Conservation (phyloP, 2,329 filamentous ascomycete genomes). For the Pezicula rhizophila region DNA sequence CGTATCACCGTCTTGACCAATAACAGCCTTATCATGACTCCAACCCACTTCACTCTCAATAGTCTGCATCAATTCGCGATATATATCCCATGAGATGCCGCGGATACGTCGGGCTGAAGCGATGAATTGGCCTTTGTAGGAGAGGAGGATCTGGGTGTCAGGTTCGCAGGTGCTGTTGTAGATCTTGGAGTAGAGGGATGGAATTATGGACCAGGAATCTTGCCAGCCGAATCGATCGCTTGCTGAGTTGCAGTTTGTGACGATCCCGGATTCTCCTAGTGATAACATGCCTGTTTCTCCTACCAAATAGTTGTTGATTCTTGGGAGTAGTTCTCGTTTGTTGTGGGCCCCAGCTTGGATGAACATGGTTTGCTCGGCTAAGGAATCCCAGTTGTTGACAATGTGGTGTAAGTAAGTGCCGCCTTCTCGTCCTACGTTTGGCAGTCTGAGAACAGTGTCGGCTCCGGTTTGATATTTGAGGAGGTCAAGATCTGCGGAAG, state of each 20-base stretch:
- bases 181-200: slow-evolving; percentile 27
- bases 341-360: slow-evolving; percentile 40
- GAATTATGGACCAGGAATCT: slow-evolving; percentile 30
- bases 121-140: slow-evolving; percentile 44
- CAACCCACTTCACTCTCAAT: slow-evolving; percentile 18
- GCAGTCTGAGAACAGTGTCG: slow-evolving; percentile 19
- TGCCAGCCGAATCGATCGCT: slow-evolving; percentile 33
- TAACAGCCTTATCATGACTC: slow-evolving; percentile 13
- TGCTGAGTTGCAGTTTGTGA: slow-evolving; percentile 34
- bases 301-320: slow-evolving; percentile 35
- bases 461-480: slow-evolving; percentile 17
- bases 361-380: slow-evolving; percentile 41
- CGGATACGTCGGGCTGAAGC: slow-evolving; percentile 38
- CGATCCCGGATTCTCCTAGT: slow-evolving; percentile 31
- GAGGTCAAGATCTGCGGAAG: slow-evolving; percentile 6
- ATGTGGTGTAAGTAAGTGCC: slow-evolving; percentile 44
- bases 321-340: slow-evolving; percentile 29
- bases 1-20: slow-evolving; percentile 7
- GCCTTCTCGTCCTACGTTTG: slow-evolving; percentile 39
- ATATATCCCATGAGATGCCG: slow-evolving; percentile 19
- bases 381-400: slow-evolving; percentile 33
- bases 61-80: slow-evolving; percentile 12
- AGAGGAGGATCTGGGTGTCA: slow-evolving; percentile 29
- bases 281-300: slow-evolving; percentile 40
- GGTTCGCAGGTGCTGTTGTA: slow-evolving; percentile 18